Base-by-base conservation (phyloP, 2,329 filamentous ascomycete genomes). In the Epichloe brachyelytri region DNA sequence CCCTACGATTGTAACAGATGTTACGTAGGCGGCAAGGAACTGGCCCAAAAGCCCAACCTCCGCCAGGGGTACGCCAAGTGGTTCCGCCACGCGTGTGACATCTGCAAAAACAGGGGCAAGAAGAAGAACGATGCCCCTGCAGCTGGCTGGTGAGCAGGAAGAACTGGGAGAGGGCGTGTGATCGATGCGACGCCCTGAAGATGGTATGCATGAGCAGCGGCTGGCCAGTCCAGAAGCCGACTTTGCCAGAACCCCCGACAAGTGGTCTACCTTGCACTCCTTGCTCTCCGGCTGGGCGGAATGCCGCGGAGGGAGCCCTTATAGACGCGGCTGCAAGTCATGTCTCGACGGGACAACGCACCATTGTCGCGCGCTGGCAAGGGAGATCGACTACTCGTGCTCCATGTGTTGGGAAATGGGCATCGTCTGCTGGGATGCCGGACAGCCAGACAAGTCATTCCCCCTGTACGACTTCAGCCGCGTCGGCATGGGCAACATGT, bases 401-500 rank as follows among this genome's bases (percentile, higher is more conserved):
- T 53, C 55, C 40, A 56, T 57, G 30, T 68, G 65, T 51, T 57
- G 59, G 10, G 58, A 63, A 49, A 51, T 62, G 33, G 65, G 65
- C 12, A 56, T 67, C 43, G 59, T 62, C 48, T 68, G 65, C 38
- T 20, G 19, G 34, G 20, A 43, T 22, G 46, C 33, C 4, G 41
- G 49, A 2, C 36, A 19, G 17, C 14, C 38, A 7, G 40, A 33
- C 34, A 43, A 45, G 7, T 30, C 37, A 2, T 62, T 57, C 43
- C 58, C 61, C n/a, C 51, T 65, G 17, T 59, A 59, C 34, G 58
- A 63, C 51, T 49, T 68, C 46, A 59, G 60, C 52, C 54, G 56
- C 4, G 62, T 68, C 10, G 65, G 65, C 43, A 62, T 65, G 44
- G 65, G 65, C 5, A 52, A 54, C 22, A 57, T 55, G 19, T 50